Percentiles rank a stretch among this genome's conserved stretches.
Conservation (phyloP, 306 rosid genomes). For the Fagus sylvatica region DNA sequence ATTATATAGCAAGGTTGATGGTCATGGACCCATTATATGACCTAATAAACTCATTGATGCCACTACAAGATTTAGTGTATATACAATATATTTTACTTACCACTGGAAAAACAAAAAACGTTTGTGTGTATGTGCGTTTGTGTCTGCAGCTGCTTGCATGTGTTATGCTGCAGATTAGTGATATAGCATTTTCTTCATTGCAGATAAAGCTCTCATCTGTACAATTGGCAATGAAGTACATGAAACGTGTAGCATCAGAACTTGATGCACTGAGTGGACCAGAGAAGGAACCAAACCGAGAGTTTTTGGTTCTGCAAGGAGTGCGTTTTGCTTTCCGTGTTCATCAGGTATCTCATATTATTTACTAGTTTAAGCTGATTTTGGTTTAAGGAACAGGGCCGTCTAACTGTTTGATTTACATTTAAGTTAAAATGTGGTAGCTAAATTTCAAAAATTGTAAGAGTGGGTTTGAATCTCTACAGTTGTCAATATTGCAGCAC, state of each 20-base stretch:
- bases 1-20: no score
- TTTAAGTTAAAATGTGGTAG: background rate
- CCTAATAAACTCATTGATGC: no score
- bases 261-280: constrained; percentile 76
- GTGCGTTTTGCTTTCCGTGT: constrained; percentile 94
- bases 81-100: background rate
- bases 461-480: background rate
- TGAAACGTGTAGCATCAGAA: constrained; percentile 87
- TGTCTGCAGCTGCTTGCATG: background rate
- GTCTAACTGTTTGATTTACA: background rate
- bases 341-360: constrained; percentile 66
- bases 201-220: constrained; percentile 96
- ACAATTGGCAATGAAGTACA: constrained; percentile 83
- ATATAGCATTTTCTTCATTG: constrained; percentile 14
- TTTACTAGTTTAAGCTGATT: background rate
- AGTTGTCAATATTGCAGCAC: no score
- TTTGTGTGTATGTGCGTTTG: background rate
- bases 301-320: constrained; percentile 80
- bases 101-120: background rate
- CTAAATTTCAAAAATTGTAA: background rate
- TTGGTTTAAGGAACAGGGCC: background rate
- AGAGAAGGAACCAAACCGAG: constrained; percentile 86
- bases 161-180: constrained; percentile 16
- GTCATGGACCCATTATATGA: no score
- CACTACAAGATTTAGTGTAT: no score